Conservation (phyloP, 225 moss, liverwort and hornwort species). For the Bryum argenteum region DNA sequence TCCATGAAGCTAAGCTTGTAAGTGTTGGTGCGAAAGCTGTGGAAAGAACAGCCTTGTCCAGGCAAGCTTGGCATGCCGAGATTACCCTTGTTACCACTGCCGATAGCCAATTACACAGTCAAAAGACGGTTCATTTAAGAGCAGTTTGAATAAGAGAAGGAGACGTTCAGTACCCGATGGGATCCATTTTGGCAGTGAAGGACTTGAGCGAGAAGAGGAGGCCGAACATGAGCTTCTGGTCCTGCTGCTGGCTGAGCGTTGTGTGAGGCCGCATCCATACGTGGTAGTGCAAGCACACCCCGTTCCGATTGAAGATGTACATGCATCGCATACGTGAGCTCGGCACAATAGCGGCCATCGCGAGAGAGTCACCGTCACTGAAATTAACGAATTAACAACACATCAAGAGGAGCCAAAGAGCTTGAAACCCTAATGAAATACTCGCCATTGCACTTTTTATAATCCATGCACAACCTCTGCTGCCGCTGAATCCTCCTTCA, state of each 20-base stretch:
- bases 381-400: constrained; percentile 8
- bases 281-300: constrained; percentile 95
- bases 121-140: neutral
- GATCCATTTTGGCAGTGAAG: constrained; percentile 98
- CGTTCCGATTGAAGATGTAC: constrained; percentile 93
- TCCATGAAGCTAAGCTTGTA: constrained; percentile 99
- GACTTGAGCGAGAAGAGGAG: constrained; percentile 93
- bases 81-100: constrained; percentile 73
- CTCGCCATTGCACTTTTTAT: too few relatives aligned
- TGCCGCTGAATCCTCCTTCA: too few relatives aligned
- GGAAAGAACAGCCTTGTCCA: constrained; percentile 94
- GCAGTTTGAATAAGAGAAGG: neutral
- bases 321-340: constrained; percentile 89
- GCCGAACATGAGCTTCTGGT: constrained; percentile 99
- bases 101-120: constrained; percentile 4
- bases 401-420: neutral
- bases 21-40: constrained; percentile 87
- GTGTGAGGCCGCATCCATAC: constrained; percentile 90
- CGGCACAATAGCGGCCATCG: constrained; percentile 49
- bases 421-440: constrained; percentile 6
- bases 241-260: constrained; percentile 87
- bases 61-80: constrained; percentile 68
- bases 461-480: too few relatives aligned
- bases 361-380: neutral
- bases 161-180: constrained; percentile 49